Evolutionary conservation across 140 eudicot genomes (phyloP).

Genomic region (Artemisia princeps): DNA sequence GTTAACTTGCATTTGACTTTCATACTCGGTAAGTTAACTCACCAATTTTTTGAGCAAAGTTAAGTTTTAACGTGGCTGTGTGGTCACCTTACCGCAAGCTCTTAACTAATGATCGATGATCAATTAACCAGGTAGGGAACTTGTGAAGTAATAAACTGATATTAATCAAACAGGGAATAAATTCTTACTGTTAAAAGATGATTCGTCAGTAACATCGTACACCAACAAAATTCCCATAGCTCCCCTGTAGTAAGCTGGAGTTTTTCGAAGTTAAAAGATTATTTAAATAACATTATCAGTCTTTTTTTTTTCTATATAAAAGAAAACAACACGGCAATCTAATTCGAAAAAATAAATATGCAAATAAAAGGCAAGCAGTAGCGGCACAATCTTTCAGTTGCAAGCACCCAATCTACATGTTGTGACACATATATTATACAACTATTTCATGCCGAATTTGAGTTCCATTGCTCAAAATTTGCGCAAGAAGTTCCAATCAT

Average conservation of each 20-base stretch:
- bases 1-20: too few species aligned
- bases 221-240: constrained; percentile 88
- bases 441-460: constrained; percentile 9
- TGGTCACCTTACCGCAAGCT: too few species aligned
- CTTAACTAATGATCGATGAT: not conserved
- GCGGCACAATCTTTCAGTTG: not conserved
- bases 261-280: not conserved
- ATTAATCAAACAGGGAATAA: constrained; percentile 6
- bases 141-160: not conserved
- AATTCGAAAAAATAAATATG: not conserved
- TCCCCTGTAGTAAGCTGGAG: constrained; percentile 78
- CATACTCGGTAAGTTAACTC: too few species aligned
- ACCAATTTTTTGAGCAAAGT: too few species aligned
- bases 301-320: not conserved
- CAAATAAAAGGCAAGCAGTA: constrained; percentile 9
- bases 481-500: not conserved
- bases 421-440: not conserved
- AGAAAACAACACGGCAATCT: not conserved
- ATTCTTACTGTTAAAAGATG: constrained; percentile 75
- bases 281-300: constrained; percentile 9
- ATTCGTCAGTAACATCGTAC: constrained; percentile 80
- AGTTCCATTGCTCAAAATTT: not conserved
- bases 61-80: too few species aligned
- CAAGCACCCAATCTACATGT: not conserved
- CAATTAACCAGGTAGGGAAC: not conserved